Conservation (phyloP, 208 protist species). For the Leishmania gerbilli region DNA sequence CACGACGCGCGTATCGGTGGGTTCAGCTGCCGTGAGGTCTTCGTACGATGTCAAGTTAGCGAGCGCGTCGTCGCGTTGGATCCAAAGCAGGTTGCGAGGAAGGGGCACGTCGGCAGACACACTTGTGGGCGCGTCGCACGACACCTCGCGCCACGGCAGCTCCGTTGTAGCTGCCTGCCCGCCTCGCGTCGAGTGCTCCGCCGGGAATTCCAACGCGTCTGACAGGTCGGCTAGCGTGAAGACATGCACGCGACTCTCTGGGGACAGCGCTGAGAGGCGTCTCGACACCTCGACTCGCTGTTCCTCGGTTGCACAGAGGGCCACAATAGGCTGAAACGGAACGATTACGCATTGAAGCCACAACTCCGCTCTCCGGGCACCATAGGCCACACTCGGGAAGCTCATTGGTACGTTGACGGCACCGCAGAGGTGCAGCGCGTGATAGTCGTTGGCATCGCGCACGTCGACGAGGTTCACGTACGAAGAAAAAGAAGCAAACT, state of each 20-base stretch:
- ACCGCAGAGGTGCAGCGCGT: constrained; percentile 52
- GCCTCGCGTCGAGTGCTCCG: background rate
- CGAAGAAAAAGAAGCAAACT: constrained; percentile 2
- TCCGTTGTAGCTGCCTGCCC: background rate
- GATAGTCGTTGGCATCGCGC: constrained; percentile 51
- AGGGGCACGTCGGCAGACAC: constrained; percentile 7
- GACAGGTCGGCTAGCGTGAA: constrained; percentile 47
- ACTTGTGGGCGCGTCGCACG: background rate
- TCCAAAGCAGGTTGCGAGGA: constrained; percentile 9
- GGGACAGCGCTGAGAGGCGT: constrained; percentile 44
- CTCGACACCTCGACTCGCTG: constrained; percentile 30
- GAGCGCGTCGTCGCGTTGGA: constrained; percentile 15
- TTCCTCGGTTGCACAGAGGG: constrained; percentile 33
- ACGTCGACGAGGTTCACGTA: constrained; percentile 61
- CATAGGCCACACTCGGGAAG: constrained; percentile 64
- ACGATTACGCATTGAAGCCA: constrained; percentile 81
- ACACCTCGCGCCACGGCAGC: constrained; percentile 16
- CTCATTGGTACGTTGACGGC: constrained; percentile 76
- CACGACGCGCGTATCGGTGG: constrained; percentile 33
- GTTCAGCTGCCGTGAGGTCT: constrained; percentile 17
- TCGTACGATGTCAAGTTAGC: constrained; percentile 15
- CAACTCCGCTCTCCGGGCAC: constrained; percentile 77
- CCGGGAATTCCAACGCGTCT: background rate
- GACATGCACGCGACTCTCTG: constrained; percentile 28
- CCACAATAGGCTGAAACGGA: constrained; percentile 60